Base-by-base conservation (phyloP, 768 basidiomycete genomes). In the Tricholoma sp. region DNA sequence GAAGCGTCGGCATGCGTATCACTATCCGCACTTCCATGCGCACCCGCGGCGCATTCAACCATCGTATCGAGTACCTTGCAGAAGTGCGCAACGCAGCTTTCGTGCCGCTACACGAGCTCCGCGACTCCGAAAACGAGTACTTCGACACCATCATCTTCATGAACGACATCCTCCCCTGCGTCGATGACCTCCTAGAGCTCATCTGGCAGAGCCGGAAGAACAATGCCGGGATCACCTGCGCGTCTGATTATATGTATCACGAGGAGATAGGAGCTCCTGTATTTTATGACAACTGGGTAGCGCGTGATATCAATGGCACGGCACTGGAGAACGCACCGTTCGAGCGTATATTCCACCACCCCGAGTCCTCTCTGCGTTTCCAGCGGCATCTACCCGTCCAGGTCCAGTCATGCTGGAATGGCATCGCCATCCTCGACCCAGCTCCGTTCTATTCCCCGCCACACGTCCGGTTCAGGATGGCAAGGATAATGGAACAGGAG, bases 51-150 rank as follows among this genome's bases (percentile, higher is more conserved):
- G 89, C 90, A 8, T 98, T 98, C 80, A 96, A 96, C 72, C 97
- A 99, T 70, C 95, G 97, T 53, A 99, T 99, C 78, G 97, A 99
- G 72, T 99, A 99, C 75, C 87, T 99, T 52, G 97, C 97, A n/a
- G 96, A 99, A 68, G 96, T 99, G n/a, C 90, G 97, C 58, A 98
- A 99, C 70, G 88, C 93, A 28, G 97, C 97, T 12, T 91, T 99
- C 69, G 94, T 91, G 2, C 97, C 97, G 1, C 77, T 98, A 20
- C 90, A 96, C 73, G 97, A 98, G 66, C 81, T 97, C 36, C 81
- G 97, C 39, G 95, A 97, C 68, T 75, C 87, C 24, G 86, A 94
- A 68, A 89, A 89, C 68, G 96, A 98, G 73, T 88, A 91, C 63
- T 99, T 98, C 62, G 96, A 99, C 74, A 84, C 88, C 36, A 91